Evolutionary conservation across 768 basidiomycete species (phyloP), one percentile per base, ranked within the genome.

Genomic region (Kwoniella botswanensis): DNA sequence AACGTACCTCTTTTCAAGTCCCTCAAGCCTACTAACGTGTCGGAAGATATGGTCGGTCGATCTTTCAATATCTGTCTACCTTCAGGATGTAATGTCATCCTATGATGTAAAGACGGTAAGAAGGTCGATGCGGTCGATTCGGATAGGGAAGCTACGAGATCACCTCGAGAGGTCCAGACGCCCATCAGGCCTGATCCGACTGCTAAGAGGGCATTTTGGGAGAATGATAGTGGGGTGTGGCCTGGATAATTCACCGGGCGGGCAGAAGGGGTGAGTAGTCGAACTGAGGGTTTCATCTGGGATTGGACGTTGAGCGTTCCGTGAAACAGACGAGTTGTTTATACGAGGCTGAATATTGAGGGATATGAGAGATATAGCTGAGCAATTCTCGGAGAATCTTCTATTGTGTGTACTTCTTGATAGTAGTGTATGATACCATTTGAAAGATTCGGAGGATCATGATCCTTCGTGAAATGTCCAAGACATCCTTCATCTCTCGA

Each of bases 81-180:
- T 84, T 97, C 94, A 2, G 88, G 83, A 76, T 90, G 90, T 43
- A 87, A 86, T 2, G 92, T 87, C 92, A 98, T 93, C 44, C 82
- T 80, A 73, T 93, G 90, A 42, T 92, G 89, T 59, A 97, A 85
- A 58, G 87, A 86, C 6, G 92, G 90, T 53, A 98, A 86, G 65
- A 90, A 89, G 0, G 89, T 87, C 2, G 92, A 91, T 6, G 94
- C 92, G 0, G 96, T 94, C 1, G 93, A 93, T 84, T 98, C 97
- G 24, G 93, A 93, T 10, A 98, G 87, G 4, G 93, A 92, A 12
- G 97, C 95, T 53, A 98, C 88, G 91, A 99, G 93, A 83, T 99
- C 96, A 73, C 90, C 93, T 80, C 96, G 86, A 41, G 89, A 86
- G 35, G 88, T 84, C 15, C 98, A 85, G 15, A 93, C 89, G 12